A percentile compares a stretch with the other conserved stretches of the same genome.
These are phyloP conservation scores for Botrytis porri DNA, from an alignment of 2,329 filamentous ascomycete species.

Conservation along the genomic window DNA sequence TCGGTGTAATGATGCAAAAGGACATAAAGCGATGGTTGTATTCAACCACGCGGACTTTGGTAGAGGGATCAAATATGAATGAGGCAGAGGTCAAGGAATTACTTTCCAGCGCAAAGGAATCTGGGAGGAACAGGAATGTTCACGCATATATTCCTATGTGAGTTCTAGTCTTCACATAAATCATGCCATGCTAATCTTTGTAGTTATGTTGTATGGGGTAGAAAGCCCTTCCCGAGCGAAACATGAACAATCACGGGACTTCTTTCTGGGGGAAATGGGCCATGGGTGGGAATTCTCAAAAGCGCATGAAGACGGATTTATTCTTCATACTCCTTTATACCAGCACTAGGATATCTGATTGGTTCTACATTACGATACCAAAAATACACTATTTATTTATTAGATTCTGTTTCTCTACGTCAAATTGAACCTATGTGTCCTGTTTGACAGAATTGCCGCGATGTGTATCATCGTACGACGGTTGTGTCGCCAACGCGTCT, in stretches of 20 bases:
- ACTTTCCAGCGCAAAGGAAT: background rate
- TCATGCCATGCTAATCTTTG: background rate
- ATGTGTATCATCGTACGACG: background rate
- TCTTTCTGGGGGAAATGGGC: background rate
- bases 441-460: slow-evolving; percentile 12
- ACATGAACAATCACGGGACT: background rate
- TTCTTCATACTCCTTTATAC: background rate
- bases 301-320: background rate
- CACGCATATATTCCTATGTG: slow-evolving; percentile 11
- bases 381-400: background rate
- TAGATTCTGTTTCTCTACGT: background rate
- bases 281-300: background rate
- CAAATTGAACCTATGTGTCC: background rate
- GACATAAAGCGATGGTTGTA: slow-evolving; percentile 20
- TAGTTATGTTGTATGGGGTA: slow-evolving; percentile 12
- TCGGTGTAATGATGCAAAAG: slow-evolving; percentile 26
- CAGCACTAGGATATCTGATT: background rate
- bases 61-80: background rate
- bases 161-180: background rate
- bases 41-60: background rate
- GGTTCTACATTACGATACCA: background rate
- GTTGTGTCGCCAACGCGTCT: background rate
- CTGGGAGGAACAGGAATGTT: slow-evolving; percentile 3
- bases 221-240: background rate
- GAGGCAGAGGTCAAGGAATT: slow-evolving; percentile 1